Evolutionary conservation across 352 stramenopile species (phyloP), one percentile per base, ranked within the genome.

Genomic region (Globisporangium paroecandrum): DNA sequence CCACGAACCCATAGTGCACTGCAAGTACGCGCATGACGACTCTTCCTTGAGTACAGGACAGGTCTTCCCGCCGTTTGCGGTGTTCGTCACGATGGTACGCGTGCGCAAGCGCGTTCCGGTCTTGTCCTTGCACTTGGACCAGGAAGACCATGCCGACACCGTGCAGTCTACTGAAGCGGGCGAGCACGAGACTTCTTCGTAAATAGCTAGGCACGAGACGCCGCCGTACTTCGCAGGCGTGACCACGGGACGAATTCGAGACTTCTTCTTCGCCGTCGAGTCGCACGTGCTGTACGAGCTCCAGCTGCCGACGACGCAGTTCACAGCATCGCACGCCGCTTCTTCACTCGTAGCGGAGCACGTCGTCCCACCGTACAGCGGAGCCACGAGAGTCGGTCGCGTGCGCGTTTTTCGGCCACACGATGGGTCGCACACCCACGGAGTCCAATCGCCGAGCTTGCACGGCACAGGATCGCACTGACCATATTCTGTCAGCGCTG

Each of bases 381-480:
- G 56, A 32, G 58, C 59, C 6, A 69, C 69, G 1, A 74, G 56
- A 32, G 81, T 49, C 0, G 62, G 74, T 0, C 83, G 78, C 15
- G 70, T 76, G 8, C 71, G 77, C 4, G 72, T 81, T 70, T 86
- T 88, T 13, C 69, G 51, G 54, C 77, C 72, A 0, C 63, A 70
- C 0, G 62, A 64, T 0, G 59, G 20, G 57, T 77, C 75, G 67
- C 83, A 91, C 3, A 69, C 47, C 64, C 74, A 91, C 4, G 63
- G 46, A 6, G 55, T 67, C 77, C 79, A 91, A 29, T 73, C 69
- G 0, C 62, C 76, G 3, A 89, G 60, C 9, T 70, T 72, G 47
- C 83, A 91, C 41, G 79, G 71, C n/a, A 89, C 72, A 0, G 76
- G 69, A 0, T 75, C 64, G n/a, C 81, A 89, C 36, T 61, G 68